Conservation (phyloP, 2,329 filamentous ascomycete species). For the Sclerotinia glacialis region DNA sequence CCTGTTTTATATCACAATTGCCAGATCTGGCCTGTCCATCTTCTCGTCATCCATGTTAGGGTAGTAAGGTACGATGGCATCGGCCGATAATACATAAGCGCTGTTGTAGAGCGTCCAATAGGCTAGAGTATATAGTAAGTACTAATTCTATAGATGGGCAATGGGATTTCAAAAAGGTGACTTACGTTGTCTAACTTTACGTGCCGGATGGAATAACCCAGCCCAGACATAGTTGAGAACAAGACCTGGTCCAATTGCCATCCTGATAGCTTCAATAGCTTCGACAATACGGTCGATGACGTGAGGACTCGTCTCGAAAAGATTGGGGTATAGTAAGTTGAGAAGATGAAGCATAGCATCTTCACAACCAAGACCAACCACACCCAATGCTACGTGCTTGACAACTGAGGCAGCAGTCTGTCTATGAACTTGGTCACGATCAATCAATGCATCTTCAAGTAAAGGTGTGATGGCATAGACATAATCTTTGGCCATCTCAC, state of each 20-base stretch:
- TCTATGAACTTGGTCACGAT: conserved; percentile 95
- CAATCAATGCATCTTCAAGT: conserved; percentile 94
- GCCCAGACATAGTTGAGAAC: conserved; percentile 99
- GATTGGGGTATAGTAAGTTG: conserved; percentile 92
- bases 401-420: conserved; percentile 96
- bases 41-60: conserved; percentile 80
- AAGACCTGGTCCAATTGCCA: conserved; percentile 86
- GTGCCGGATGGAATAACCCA: conserved; percentile 91
- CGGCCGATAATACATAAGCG: conserved; percentile 88
- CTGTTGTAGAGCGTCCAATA: conserved; percentile 99
- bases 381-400: conserved; percentile 95
- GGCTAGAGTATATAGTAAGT: conserved; percentile 41
- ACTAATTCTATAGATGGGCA: not conserved
- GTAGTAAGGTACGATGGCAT: conserved; percentile 96
- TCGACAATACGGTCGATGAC: conserved; percentile 98
- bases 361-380: conserved; percentile 96
- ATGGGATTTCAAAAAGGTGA: not conserved
- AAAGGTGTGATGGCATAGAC: conserved; percentile 96
- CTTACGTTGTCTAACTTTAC: conserved; percentile 76
- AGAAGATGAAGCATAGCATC: conserved; percentile 98
- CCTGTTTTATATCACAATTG: conserved; percentile 66
- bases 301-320: conserved; percentile 97
- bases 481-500: conserved; percentile 99
- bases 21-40: conserved; percentile 74
- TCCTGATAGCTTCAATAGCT: conserved; percentile 91